Evolutionary conservation across 139 green algal genomes (phyloP), one percentile per base, ranked within the genome.

Genomic region (Astrephomene gubernaculifera): DNA sequence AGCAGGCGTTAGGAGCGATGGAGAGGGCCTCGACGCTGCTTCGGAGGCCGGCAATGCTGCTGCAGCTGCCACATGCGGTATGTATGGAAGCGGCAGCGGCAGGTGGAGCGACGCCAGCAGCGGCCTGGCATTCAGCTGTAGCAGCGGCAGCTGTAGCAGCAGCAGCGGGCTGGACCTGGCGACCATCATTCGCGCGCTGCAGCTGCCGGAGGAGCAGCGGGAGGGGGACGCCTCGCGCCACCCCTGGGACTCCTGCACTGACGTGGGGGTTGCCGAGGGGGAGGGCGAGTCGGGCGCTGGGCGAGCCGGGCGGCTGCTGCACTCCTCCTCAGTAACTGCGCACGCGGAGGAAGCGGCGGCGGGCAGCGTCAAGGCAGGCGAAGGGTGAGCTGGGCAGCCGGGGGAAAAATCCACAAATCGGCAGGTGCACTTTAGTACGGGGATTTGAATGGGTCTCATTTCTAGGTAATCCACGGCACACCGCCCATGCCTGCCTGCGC

Each of bases 101-200:
- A 22, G 24, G 57, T 22, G 19, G 57, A n/a, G 57, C 22, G 22
- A 33, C 63, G 63, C 31, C 29, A 14, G 63, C 63, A 21, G 29
- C 60, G 60, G 9, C 12, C 27, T 29, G 60, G 60, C 9, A 7
- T n/a, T 68, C 9, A 14, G 60, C 60, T 9, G 25, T 1, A 61
- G 71, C 8, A 12, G 44, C 44, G n/a, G 71, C 43, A 63, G 72
- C 31, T 49, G 49, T 31, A 2, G 33, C 31, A 52, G 33, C 17
- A 68, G 49, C 17, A 38, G n/a, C n/a, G n/a, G n/a, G n/a, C n/a
- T 80, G 72, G 52, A 67, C 29, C 45, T 80, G 39, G 72, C 45
- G 14, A 33, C 49, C 14, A 68, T 80, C 31, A 65, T 52, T 33
- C 72, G 36, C 33, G 72, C 72, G 31, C 49, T 80, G 36, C 49